These are phyloP conservation scores for Sporothrix sp. DNA, from an alignment of 2,329 filamentous ascomycete genomes.

Conservation along the genomic window DNA sequence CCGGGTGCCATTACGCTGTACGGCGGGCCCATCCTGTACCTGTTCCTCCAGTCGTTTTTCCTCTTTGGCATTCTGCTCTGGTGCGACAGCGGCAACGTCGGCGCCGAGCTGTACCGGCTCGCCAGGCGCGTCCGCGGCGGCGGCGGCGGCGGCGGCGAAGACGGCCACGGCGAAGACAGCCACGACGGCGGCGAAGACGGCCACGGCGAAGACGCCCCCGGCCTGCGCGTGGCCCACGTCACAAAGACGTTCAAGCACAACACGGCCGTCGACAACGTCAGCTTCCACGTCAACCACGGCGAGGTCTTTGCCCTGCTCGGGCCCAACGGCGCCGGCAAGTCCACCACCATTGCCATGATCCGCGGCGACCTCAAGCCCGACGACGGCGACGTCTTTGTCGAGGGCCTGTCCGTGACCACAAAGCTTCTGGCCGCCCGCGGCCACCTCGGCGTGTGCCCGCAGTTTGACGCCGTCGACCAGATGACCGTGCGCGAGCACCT, in stretches of 20 bases:
- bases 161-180: not conserved
- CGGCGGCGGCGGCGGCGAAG: too few species aligned
- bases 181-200: too few species aligned
- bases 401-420: conserved; percentile 63
- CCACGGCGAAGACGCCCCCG: conserved; percentile 43
- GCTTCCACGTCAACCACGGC: conserved; percentile 68
- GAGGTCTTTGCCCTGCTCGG: conserved; percentile 85
- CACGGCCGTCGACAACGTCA: conserved; percentile 78
- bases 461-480: conserved; percentile 76
- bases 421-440: conserved; percentile 62
- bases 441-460: conserved; percentile 84
- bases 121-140: not conserved
- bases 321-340: conserved; percentile 87
- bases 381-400: conserved; percentile 72
- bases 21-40: conserved; percentile 75
- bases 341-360: conserved; percentile 79
- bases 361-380: conserved; percentile 76
- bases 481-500: conserved; percentile 88
- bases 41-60: conserved; percentile 61
- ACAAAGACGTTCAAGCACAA: conserved; percentile 70
- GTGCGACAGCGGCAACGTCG: conserved; percentile 65
- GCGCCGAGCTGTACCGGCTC: conserved; percentile 33
- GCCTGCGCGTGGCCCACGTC: conserved; percentile 68
- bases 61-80: conserved; percentile 67
- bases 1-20: conserved; percentile 65